Percentiles rank a stretch among this genome's conserved stretches.
Conservation (phyloP, 805 yeast genomes). For the Hanseniaspora mollemarum region DNA sequence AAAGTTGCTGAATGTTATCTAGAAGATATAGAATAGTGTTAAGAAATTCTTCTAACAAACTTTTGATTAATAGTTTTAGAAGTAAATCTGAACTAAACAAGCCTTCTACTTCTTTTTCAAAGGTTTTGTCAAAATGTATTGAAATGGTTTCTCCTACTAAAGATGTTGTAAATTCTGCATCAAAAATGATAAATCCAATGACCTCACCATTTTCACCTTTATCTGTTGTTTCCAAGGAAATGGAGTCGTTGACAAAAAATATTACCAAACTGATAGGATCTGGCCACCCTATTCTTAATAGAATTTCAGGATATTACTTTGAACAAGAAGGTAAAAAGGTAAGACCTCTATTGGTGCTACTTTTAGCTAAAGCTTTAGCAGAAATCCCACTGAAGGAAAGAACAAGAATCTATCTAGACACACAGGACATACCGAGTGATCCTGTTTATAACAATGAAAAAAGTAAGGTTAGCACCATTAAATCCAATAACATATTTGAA, state of each 20-base stretch:
- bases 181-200: conserved; percentile 58
- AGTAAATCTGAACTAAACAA: neutral
- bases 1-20: neutral
- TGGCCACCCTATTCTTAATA: conserved; percentile 84
- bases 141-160: conserved; percentile 12
- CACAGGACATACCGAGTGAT: conserved; percentile 54
- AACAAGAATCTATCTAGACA: conserved; percentile 50
- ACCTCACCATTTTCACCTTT: conserved; percentile 65
- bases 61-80: neutral
- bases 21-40: neutral
- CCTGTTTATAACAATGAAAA: conserved; percentile 46
- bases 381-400: conserved; percentile 61
- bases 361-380: conserved; percentile 70
- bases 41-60: neutral
- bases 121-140: conserved; percentile 2
- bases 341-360: conserved; percentile 76
- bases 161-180: conserved; percentile 57
- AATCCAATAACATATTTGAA: conserved; percentile 47
- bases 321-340: conserved; percentile 95
- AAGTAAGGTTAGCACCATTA: conserved; percentile 19
- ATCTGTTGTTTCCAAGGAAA: conserved; percentile 80
- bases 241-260: conserved; percentile 77
- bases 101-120: neutral
- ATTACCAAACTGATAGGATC: conserved; percentile 81
- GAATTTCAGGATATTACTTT: conserved; percentile 89